Conservation (phyloP, 345 rosid genomes). For the Salix udensis region DNA sequence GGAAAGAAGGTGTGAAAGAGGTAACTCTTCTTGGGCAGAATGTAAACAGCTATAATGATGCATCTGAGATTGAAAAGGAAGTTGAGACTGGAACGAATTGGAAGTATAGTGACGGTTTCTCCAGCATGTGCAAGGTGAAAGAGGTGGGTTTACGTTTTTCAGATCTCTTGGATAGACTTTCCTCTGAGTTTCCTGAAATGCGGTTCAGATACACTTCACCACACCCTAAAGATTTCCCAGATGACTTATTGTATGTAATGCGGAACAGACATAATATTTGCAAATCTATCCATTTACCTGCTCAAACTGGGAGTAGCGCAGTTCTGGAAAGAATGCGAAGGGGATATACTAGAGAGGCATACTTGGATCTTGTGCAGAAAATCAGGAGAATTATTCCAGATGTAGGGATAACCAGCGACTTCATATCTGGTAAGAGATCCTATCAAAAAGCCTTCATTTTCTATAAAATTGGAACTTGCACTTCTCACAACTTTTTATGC, state of each 20-base stretch:
- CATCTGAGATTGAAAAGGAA: constrained; percentile 48
- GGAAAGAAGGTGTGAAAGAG: constrained; percentile 85
- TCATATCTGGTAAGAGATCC: constrained; percentile 63
- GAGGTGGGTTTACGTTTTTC: constrained; percentile 77
- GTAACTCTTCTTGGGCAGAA: constrained; percentile 92
- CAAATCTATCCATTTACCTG: constrained; percentile 83
- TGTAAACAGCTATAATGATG: constrained; percentile 90
- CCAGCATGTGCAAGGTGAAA: constrained; percentile 74
- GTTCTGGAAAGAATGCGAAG: constrained; percentile 80
- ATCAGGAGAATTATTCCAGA: constrained; percentile 70
- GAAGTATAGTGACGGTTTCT: constrained; percentile 79
- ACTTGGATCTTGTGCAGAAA: constrained; percentile 83
- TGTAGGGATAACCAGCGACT: constrained; percentile 83
- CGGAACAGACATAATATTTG: constrained; percentile 75
- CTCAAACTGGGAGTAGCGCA: constrained; percentile 76
- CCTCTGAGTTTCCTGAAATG: constrained; percentile 89
- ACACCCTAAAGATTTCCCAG: constrained; percentile 93
- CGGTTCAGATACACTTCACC: constrained; percentile 95
- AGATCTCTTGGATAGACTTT: constrained; percentile 80
- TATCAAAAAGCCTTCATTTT: constrained; percentile 3
- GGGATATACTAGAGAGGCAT: constrained; percentile 88
- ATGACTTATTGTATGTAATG: constrained; percentile 74
- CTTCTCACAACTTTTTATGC: not conserved
- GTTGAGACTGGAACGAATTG: constrained; percentile 67
- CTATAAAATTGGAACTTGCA: constrained; percentile 1